Evolutionary conservation across 306 rosid genomes (phyloP).

Genomic region (Prunus armeniaca): DNA sequence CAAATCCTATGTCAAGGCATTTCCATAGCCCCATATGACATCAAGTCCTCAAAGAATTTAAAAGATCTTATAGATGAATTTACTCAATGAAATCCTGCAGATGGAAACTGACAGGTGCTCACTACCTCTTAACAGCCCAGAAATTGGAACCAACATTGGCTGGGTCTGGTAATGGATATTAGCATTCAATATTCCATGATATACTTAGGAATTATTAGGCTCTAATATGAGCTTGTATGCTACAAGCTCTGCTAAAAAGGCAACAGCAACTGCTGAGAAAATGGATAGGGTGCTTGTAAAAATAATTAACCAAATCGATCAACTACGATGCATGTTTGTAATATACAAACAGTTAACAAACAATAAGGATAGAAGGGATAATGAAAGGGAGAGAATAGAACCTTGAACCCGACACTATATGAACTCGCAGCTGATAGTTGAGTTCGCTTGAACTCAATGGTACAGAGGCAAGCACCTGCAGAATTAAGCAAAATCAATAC

Average conservation of each 20-base stretch:
- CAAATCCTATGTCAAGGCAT: background rate
- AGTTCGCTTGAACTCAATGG: slow-evolving; percentile 37
- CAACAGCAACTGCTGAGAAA: background rate
- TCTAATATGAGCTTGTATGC: background rate
- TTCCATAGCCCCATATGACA: too few relatives aligned
- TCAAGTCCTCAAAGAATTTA: background rate
- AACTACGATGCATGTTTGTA: background rate
- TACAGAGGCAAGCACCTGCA: slow-evolving; percentile 43
- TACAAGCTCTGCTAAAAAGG: background rate
- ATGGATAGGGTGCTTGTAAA: background rate
- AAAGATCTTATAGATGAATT: background rate
- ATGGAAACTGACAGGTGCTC: background rate
- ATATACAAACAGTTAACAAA: background rate
- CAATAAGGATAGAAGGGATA: slow-evolving; percentile 6
- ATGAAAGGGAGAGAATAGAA: slow-evolving; percentile 25
- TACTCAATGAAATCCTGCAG: slow-evolving; percentile 1
- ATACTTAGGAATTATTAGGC: background rate
- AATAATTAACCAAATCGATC: background rate
- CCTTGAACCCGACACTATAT: slow-evolving; percentile 52
- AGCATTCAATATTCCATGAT: too few relatives aligned
- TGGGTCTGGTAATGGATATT: background rate
- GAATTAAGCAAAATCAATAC: slow-evolving; percentile 19
- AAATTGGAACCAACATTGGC: background rate
- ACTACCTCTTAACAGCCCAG: background rate
- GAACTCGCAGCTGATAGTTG: slow-evolving; percentile 49